Percentiles rank a stretch among this genome's conserved stretches.
Conservation (phyloP, 2,329 filamentous ascomycete species). For the Calonectria pauciramosa region DNA sequence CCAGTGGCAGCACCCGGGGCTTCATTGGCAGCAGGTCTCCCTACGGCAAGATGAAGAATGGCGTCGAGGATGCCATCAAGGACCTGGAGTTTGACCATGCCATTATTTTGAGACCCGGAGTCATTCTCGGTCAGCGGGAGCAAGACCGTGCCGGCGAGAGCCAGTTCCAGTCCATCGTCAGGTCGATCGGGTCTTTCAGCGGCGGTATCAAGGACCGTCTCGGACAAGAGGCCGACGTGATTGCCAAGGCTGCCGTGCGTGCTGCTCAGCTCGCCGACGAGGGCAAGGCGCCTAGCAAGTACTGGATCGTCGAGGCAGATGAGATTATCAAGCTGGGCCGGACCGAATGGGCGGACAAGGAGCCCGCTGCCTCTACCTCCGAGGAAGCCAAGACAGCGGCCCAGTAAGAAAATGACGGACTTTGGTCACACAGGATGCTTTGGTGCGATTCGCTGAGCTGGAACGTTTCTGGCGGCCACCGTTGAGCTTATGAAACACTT, state of each 20-base stretch:
- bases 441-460: background rate
- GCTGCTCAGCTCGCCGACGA: slow-evolving; percentile 71
- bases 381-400: slow-evolving; percentile 27
- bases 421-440: background rate
- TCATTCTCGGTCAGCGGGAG: slow-evolving; percentile 80
- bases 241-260: slow-evolving; percentile 76
- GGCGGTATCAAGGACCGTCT: slow-evolving; percentile 72
- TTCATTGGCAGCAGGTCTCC: slow-evolving; percentile 59
- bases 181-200: slow-evolving; percentile 67
- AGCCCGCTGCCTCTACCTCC: slow-evolving; percentile 12
- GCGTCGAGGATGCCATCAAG: slow-evolving; percentile 84
- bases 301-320: slow-evolving; percentile 69
- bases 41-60: slow-evolving; percentile 82
- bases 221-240: slow-evolving; percentile 81
- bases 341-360: slow-evolving; percentile 62
- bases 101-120: slow-evolving; percentile 80
- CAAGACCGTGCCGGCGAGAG: slow-evolving; percentile 71
- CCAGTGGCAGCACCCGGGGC: slow-evolving; percentile 64
- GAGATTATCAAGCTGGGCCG: slow-evolving; percentile 79
- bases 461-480: background rate
- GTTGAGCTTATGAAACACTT: no score
- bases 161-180: slow-evolving; percentile 67
- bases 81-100: slow-evolving; percentile 81
- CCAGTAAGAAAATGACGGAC: background rate
- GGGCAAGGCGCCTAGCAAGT: slow-evolving; percentile 71